Evolutionary conservation across 192 early-diverging fungal species (phyloP).

Genomic region (Dimargaris cristalligena): DNA sequence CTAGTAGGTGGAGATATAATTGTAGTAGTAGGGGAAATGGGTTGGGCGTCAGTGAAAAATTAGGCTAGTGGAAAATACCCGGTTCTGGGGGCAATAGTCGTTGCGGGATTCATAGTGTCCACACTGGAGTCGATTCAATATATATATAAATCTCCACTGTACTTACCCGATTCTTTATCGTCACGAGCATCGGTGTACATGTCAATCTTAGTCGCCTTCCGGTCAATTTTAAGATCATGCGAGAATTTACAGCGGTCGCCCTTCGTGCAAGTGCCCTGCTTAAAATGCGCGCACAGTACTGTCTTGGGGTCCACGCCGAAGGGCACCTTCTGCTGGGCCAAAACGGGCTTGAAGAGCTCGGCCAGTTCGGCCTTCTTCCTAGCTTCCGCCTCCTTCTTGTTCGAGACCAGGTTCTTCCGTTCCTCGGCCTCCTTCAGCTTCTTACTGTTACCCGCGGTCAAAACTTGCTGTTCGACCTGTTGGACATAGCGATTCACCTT

Average conservation of each 20-base stretch:
- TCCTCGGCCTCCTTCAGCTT: slow-evolving; percentile 30
- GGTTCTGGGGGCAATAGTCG: too few species aligned
- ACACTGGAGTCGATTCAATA: too few species aligned
- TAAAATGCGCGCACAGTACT: slow-evolving; percentile 83
- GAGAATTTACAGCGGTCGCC: slow-evolving; percentile 94
- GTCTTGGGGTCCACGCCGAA: slow-evolving; percentile 97
- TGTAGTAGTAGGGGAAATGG: background rate
- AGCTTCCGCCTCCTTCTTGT: slow-evolving; percentile 65
- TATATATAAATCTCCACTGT: slow-evolving; percentile 12
- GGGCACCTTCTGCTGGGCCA: slow-evolving; percentile 80
- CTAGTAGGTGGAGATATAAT: slow-evolving; percentile 16
- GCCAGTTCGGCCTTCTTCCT: slow-evolving; percentile 79
- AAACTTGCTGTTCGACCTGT: slow-evolving; percentile 75
- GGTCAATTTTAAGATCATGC: slow-evolving; percentile 77
- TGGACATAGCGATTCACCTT: slow-evolving; percentile 85
- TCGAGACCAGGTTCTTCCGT: slow-evolving; percentile 34
- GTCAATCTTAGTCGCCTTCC: slow-evolving; percentile 83
- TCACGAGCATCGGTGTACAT: slow-evolving; percentile 79
- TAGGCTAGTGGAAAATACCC: too few species aligned
- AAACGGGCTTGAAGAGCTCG: slow-evolving; percentile 79
- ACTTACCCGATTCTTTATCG: slow-evolving; percentile 36
- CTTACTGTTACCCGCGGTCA: slow-evolving; percentile 36
- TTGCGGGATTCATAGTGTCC: too few species aligned
- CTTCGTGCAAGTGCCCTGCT: slow-evolving; percentile 78
- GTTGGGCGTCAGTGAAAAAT: too few species aligned